These are phyloP conservation scores for Physcomitrium patens DNA, from an alignment of 225 moss, liverwort and hornwort genomes.

Conservation along the genomic window DNA sequence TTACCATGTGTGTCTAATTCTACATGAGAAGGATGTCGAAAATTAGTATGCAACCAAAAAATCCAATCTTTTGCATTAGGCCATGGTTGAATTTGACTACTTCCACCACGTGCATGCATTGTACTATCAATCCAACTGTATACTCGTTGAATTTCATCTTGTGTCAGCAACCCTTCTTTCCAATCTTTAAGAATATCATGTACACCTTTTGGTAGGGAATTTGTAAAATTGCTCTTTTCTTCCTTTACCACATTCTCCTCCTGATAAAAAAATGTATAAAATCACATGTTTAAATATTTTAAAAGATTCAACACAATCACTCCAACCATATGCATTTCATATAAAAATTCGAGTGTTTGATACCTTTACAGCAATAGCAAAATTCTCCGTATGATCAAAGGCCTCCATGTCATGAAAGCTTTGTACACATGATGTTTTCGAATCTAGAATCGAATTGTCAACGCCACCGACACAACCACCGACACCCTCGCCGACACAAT, in stretches of 20 bases:
- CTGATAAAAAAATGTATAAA: too few species aligned
- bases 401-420: neutral
- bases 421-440: neutral
- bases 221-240: too few species aligned
- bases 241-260: too few species aligned
- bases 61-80: conserved; percentile 37
- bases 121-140: conserved; percentile 39
- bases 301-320: too few species aligned
- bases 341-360: too few species aligned
- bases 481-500: too few species aligned
- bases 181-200: conserved; percentile 15
- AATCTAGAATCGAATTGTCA: too few species aligned
- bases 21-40: conserved; percentile 20
- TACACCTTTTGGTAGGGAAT: too few species aligned
- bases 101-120: conserved; percentile 30
- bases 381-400: neutral
- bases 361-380: conserved; percentile 14
- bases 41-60: conserved; percentile 47
- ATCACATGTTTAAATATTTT: too few species aligned
- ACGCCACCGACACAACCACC: too few species aligned
- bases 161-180: conserved; percentile 42
- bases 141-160: conserved; percentile 37
- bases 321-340: neutral
- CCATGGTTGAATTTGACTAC: conserved; percentile 36
- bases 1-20: conserved; percentile 41